Evolutionary conservation across 768 basidiomycete species (phyloP).

Genomic region (Lactarius hatsudake): DNA sequence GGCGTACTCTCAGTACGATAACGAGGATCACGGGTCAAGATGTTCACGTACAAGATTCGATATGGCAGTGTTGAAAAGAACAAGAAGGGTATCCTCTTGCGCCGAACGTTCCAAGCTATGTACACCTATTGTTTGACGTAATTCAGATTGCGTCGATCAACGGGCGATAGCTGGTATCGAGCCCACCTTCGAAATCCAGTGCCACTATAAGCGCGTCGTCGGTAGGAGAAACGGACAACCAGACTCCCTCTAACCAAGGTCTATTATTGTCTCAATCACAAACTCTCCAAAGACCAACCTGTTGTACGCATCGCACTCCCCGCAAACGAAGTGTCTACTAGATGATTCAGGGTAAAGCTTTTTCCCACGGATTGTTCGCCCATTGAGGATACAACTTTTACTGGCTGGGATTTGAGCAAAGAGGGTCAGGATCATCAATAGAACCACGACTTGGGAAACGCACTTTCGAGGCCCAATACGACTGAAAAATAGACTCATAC

Average conservation of each 20-base stretch:
- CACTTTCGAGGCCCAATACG: slow-evolving; percentile 60
- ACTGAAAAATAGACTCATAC: slow-evolving; percentile 64
- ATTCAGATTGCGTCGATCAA: not conserved
- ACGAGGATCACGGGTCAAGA: not conserved
- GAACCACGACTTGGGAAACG: not conserved
- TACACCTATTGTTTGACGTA: slow-evolving; percentile 40
- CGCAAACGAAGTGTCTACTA: slow-evolving; percentile 62
- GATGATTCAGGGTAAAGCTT: slow-evolving; percentile 56
- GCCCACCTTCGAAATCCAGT: slow-evolving; percentile 59
- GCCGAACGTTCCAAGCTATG: slow-evolving; percentile 63
- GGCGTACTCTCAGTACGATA: not conserved
- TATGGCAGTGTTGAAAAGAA: slow-evolving; percentile 62
- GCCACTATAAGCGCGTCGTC: slow-evolving; percentile 53
- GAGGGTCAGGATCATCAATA: not conserved
- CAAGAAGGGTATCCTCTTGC: slow-evolving; percentile 61
- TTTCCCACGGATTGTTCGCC: slow-evolving; percentile 68
- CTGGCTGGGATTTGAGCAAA: slow-evolving; percentile 41
- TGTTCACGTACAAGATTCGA: slow-evolving; percentile 51
- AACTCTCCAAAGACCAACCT: slow-evolving; percentile 28
- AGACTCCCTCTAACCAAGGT: slow-evolving; percentile 47
- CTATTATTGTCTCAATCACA: not conserved
- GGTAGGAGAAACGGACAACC: slow-evolving; percentile 67
- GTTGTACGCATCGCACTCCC: slow-evolving; percentile 65
- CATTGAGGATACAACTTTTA: slow-evolving; percentile 66
- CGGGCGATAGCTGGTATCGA: not conserved